phyloP scores from a whole-genome alignment of 2,329 filamentous ascomycete species.

The Teratosphaeria destructans region DNA sequence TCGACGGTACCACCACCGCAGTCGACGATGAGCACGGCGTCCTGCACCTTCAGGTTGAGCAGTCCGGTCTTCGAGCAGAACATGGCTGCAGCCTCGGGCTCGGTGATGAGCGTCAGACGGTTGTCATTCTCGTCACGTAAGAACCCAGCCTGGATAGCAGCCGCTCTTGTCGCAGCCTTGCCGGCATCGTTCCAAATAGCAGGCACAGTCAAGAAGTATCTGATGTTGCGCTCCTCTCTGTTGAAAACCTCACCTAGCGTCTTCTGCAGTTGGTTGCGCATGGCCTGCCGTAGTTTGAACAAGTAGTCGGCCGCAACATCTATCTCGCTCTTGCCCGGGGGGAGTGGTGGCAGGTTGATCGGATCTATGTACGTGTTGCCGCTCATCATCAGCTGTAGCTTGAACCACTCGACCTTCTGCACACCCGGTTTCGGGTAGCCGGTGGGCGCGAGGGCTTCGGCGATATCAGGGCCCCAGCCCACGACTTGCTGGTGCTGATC shows the following conservation, averaged over 20 bases:
- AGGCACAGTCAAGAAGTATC: slow-evolving; percentile 96
- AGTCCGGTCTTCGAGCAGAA: slow-evolving; percentile 97
- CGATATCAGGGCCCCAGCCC: slow-evolving; percentile 98
- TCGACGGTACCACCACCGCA: slow-evolving; percentile 98
- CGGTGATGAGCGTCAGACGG: slow-evolving; percentile 83
- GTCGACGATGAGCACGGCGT: slow-evolving; percentile 95
- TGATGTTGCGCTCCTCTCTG: slow-evolving; percentile 93
- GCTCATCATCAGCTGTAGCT: slow-evolving; percentile 95
- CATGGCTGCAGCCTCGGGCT: slow-evolving; percentile 91
- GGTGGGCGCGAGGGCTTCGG: slow-evolving; percentile 88
- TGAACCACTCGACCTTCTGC: slow-evolving; percentile 99
- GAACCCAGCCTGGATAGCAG: slow-evolving; percentile 94
- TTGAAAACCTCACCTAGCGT: slow-evolving; percentile 96
- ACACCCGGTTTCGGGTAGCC: slow-evolving; percentile 96
- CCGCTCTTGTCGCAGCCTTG: slow-evolving; percentile 90
- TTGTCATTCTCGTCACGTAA: slow-evolving; percentile 96
- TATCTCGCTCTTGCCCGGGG: slow-evolving; percentile 95
- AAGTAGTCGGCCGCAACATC: slow-evolving; percentile 99
- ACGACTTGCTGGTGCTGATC: slow-evolving; percentile 99
- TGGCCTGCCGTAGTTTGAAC: slow-evolving; percentile 93
- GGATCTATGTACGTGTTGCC: slow-evolving; percentile 99
- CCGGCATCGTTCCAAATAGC: slow-evolving; percentile 99
- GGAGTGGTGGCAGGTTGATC: slow-evolving; percentile 94
- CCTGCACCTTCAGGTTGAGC: slow-evolving; percentile 93
- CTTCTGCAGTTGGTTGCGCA: slow-evolving; percentile 92